phyloP scores from a whole-genome alignment of 768 basidiomycete species.

The Sistotremastrum suecicum region DNA sequence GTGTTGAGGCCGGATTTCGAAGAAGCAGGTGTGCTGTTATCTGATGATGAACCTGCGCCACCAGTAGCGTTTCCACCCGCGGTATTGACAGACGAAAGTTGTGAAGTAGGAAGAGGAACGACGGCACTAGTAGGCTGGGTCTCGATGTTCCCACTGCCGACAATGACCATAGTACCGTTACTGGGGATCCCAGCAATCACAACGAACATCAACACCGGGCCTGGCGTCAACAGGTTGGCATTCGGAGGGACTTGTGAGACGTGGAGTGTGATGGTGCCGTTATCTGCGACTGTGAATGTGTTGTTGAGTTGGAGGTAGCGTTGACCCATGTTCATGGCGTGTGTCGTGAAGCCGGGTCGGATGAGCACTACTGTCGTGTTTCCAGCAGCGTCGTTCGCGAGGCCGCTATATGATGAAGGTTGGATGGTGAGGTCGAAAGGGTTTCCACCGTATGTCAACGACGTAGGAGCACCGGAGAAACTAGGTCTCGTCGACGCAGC shows the following conservation, averaged over 20 bases:
- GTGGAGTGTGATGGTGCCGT: conserved; percentile 66
- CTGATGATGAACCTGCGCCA: conserved; percentile 7
- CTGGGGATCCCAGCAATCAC: conserved; percentile 76
- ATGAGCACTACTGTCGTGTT: conserved; percentile 38
- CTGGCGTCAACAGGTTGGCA: conserved; percentile 77
- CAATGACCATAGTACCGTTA: conserved; percentile 59
- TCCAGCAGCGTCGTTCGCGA: conserved; percentile 12
- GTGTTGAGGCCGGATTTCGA: conserved; percentile 17
- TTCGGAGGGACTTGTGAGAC: conserved; percentile 76
- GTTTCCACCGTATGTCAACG: conserved; percentile 69
- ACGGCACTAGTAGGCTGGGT: conserved; percentile 39
- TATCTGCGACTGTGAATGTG: conserved; percentile 68
- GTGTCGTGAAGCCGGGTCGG: conserved; percentile 77
- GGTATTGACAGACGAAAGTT: conserved; percentile 27
- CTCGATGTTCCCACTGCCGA: conserved; percentile 71
- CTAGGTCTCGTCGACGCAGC: conserved; percentile 50
- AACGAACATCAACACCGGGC: conserved; percentile 74
- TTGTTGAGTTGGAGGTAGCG: conserved; percentile 70
- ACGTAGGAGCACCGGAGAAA: conserved; percentile 56
- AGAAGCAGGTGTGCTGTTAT: conserved; percentile 5
- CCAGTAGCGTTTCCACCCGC: conserved; percentile 24
- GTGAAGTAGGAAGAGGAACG: conserved; percentile 28
- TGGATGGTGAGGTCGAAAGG: conserved; percentile 54
- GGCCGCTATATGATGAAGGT: conserved; percentile 9
- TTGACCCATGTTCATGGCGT: conserved; percentile 84